Evolutionary conservation across 305 asterid genomes (phyloP).

Genomic region (Fraxinus latifolia): DNA sequence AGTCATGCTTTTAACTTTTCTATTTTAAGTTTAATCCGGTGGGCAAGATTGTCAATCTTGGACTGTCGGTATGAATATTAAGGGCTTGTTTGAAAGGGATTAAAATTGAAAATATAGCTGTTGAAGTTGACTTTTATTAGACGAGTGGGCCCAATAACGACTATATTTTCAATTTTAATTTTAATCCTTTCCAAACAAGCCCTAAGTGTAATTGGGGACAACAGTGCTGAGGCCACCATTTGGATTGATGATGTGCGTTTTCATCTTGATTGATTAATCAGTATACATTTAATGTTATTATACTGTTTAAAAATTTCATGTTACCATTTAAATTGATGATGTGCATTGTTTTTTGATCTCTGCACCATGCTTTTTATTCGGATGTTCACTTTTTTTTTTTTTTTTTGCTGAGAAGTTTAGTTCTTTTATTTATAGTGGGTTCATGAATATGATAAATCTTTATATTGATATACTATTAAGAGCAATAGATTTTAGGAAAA

Average conservation of each 20-base stretch:
- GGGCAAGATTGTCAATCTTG: background rate
- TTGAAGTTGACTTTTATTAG: too few species aligned
- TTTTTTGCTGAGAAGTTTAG: background rate
- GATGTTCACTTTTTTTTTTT: background rate
- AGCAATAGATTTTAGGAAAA: slow-evolving; percentile 49
- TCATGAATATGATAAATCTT: slow-evolving; percentile 21
- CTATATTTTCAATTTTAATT: too few species aligned
- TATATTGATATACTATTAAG: slow-evolving; percentile 29
- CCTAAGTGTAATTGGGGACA: background rate
- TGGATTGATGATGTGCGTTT: background rate
- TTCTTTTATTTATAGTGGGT: slow-evolving; percentile 25
- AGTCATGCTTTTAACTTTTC: background rate
- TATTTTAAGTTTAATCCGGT: background rate
- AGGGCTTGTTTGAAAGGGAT: too few species aligned
- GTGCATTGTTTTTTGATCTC: background rate
- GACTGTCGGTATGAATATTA: background rate
- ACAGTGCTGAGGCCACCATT: background rate
- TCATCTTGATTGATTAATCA: background rate
- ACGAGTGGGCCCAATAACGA: too few species aligned
- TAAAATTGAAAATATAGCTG: too few species aligned
- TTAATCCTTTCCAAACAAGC: too few species aligned
- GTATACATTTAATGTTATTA: background rate
- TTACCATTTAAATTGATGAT: background rate
- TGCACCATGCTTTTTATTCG: background rate
- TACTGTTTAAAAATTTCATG: background rate